Evolutionary conservation across 2,329 filamentous ascomycete genomes (phyloP), one percentile per base, ranked within the genome.

Genomic region (Cercospora nicotianae): DNA sequence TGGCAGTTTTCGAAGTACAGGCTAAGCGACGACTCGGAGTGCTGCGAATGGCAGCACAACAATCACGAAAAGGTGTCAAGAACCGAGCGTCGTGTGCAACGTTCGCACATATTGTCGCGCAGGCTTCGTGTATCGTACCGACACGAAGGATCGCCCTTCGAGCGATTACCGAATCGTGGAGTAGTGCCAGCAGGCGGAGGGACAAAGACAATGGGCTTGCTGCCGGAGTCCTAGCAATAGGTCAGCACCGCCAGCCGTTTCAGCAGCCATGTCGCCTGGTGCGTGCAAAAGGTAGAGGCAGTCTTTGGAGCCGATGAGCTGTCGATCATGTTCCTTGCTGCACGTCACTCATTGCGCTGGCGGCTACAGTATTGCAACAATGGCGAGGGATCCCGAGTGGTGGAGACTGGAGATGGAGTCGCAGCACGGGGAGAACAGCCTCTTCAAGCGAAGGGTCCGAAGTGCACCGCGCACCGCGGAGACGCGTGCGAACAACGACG

Each of bases 1-100:
- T 48, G 58, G 66, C 61, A 23, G 57, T 67, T 67, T 66, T 71
- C 69, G 69, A 69, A 65, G 64, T 65, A 69, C 67, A 67, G 67
- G 42, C 58, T 61, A 64, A 67, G 66, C 66, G 66, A 67, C 51
- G 58, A 57, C 66, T 61, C 55, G 58, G 60, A 60, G 58, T 64
- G 61, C 55, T 59, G 48, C 64, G 64, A 64, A 63, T 45, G 66
- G 66, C 64, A 68, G 64, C 57, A 67, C 67, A 63, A 28, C 16
- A 63, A 45, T 63, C n/a, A 59, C 36, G 64, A 62, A 63, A 51
- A 55, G 65, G 42, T 36, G 65, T 53, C 39, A 39, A 59, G 13
- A 62, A 42, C 39, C 67, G 62, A 67, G 65, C 28, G 28, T 42
- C 39, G 51, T 59, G 65, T 71, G 57, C 67, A 28, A 71, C 69